Percentiles rank a stretch among this genome's conserved stretches.
phyloP scores from a whole-genome alignment of 306 rosid species.

The Abrus pulchellus region DNA sequence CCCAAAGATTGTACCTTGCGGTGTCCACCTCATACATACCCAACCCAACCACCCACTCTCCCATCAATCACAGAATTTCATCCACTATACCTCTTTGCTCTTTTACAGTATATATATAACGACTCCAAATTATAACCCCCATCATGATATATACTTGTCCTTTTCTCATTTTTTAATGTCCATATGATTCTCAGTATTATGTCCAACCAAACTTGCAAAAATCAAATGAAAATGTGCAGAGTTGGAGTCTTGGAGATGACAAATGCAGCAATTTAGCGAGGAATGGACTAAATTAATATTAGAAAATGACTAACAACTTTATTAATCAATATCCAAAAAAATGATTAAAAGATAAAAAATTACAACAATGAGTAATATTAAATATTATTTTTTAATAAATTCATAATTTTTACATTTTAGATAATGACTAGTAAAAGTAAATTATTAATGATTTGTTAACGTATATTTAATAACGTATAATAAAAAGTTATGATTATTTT shows the following conservation, averaged over 20 bases:
- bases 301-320: not conserved
- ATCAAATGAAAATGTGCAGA: not conserved
- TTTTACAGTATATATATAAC: not conserved
- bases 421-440: too few species aligned
- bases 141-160: not conserved
- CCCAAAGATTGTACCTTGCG: constrained; percentile 39
- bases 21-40: constrained; percentile 40
- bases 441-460: too few species aligned
- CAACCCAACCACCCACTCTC: constrained; percentile 47
- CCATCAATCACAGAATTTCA: constrained; percentile 42
- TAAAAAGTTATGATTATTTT: too few species aligned
- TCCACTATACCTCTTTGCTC: constrained; percentile 18
- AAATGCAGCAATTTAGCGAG: not conserved
- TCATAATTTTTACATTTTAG: too few species aligned
- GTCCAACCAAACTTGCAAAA: not conserved
- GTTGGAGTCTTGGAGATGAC: not conserved
- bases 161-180: not conserved
- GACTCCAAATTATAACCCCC: constrained; percentile 27
- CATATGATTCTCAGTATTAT: not conserved
- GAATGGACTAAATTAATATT: constrained; percentile 21
- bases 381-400: too few species aligned
- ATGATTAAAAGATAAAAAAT: not conserved
- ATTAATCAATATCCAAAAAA: not conserved
- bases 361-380: too few species aligned
- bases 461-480: too few species aligned